Conservation (phyloP, 2,329 filamentous ascomycete genomes). For the Phoma sp. region DNA sequence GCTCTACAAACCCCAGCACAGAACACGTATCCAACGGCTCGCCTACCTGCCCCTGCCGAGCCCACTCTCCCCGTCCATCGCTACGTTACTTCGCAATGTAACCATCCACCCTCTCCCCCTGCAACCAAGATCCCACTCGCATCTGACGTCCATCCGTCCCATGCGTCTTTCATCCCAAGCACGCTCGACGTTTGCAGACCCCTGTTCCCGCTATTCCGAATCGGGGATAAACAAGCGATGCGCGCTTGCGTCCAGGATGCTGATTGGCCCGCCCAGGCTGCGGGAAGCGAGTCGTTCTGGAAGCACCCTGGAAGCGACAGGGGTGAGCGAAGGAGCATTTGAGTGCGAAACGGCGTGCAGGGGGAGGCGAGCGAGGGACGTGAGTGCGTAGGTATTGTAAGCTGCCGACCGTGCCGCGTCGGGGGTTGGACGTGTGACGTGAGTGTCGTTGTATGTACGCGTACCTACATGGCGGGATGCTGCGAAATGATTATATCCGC, state of each 20-base stretch:
- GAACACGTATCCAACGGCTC: too few species aligned
- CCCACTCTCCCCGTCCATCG: neutral
- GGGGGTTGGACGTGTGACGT: too few species aligned
- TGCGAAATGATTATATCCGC: too few species aligned
- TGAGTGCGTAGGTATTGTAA: too few species aligned
- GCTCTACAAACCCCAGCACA: too few species aligned
- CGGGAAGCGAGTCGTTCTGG: slow-evolving; percentile 5
- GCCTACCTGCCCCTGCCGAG: too few species aligned
- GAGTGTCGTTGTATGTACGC: too few species aligned
- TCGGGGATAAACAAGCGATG: neutral
- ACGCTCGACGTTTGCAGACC: neutral
- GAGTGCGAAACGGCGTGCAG: slow-evolving; percentile 5
- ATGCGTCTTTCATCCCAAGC: neutral
- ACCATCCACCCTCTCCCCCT: neutral
- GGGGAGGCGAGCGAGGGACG: slow-evolving; percentile 2
- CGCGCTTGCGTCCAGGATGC: neutral
- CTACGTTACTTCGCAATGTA: neutral
- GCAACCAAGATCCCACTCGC: neutral
- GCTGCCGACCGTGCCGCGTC: too few species aligned
- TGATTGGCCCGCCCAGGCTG: neutral
- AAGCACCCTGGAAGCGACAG: neutral
- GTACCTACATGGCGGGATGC: too few species aligned
- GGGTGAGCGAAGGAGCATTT: slow-evolving; percentile 8
- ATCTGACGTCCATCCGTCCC: neutral
- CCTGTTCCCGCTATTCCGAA: neutral